Evolutionary conservation across 2,329 filamentous ascomycete species (phyloP).

Genomic region (Mycosphaerella sp.): DNA sequence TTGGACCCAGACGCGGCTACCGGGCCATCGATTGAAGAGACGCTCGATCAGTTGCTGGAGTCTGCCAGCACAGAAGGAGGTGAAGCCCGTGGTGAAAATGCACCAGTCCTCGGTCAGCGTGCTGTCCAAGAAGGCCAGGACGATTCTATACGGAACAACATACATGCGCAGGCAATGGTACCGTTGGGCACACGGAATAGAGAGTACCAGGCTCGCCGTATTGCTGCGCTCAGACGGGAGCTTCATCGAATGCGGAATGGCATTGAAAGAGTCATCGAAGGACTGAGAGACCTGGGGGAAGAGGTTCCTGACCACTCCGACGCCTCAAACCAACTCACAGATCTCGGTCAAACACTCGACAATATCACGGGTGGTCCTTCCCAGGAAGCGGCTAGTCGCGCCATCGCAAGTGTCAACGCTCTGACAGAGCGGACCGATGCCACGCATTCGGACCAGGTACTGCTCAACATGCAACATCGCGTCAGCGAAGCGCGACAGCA

Average conservation of each 20-base stretch:
- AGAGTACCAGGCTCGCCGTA: constrained; percentile 33
- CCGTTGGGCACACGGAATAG: constrained; percentile 27
- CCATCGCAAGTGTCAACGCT: constrained; percentile 23
- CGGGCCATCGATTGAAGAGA: constrained; percentile 29
- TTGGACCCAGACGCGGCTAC: constrained; percentile 12
- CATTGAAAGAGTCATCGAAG: constrained; percentile 35
- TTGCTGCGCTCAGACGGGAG: constrained; percentile 35
- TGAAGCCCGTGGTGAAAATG: neutral
- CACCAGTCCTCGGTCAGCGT: too few species aligned
- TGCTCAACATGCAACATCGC: constrained; percentile 27
- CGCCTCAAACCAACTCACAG: constrained; percentile 26
- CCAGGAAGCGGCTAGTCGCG: constrained; percentile 19
- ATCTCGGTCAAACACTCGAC: constrained; percentile 30
- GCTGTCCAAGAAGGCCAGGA: neutral
- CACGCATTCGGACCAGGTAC: constrained; percentile 22
- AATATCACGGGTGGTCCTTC: constrained; percentile 22
- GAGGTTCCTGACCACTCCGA: constrained; percentile 30
- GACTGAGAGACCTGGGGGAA: constrained; percentile 34
- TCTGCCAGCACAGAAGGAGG: constrained; percentile 27
- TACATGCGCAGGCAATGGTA: constrained; percentile 28
- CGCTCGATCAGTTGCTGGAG: constrained; percentile 32
- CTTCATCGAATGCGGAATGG: constrained; percentile 35
- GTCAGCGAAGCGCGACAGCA: constrained; percentile 30
- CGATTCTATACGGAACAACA: constrained; percentile 8
- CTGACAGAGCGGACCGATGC: constrained; percentile 12